Evolutionary conservation across 495 filamentous ascomycete genomes (phyloP).

Genomic region (Penicillium ochrochloron): DNA sequence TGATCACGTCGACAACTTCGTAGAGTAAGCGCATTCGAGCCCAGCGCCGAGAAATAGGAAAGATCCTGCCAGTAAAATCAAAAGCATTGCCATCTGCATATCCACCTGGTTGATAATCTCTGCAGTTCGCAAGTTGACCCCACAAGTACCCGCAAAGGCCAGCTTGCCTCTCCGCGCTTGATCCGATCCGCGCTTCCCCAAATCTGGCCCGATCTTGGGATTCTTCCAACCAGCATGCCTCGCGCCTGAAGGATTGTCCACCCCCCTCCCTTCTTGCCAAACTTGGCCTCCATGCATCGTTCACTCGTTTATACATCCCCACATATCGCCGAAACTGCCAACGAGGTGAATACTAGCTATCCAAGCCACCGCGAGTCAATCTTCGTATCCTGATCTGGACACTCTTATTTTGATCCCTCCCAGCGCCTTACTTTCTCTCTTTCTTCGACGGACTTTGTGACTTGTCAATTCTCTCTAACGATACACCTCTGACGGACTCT

Average conservation of each 20-base stretch:
- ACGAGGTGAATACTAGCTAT: conserved; percentile 2
- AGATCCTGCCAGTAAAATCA: not conserved
- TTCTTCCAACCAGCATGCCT: conserved; percentile 9
- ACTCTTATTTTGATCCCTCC: not conserved
- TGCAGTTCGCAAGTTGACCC: not conserved
- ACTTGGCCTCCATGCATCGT: conserved; percentile 24
- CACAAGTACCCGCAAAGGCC: conserved; percentile 34
- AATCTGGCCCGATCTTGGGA: not conserved
- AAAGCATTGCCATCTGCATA: not conserved
- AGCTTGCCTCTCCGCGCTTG: conserved; percentile 41
- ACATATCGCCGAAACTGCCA: conserved; percentile 1
- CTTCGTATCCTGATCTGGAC: conserved; percentile 9
- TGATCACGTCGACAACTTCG: not conserved
- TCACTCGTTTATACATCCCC: conserved; percentile 14
- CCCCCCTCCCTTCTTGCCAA: conserved; percentile 8
- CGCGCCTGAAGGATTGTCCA: conserved; percentile 13
- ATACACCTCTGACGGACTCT: not conserved
- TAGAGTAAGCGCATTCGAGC: not conserved
- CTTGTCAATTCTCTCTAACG: not conserved
- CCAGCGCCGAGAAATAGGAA: not conserved
- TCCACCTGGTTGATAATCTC: not conserved
- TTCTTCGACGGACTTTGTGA: not conserved
- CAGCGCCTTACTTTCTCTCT: not conserved
- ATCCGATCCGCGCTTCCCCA: conserved; percentile 11
- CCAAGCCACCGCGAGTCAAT: not conserved